phyloP scores from a whole-genome alignment of 2,329 filamentous ascomycete species.

The Colletotrichum neosansevieriae region DNA sequence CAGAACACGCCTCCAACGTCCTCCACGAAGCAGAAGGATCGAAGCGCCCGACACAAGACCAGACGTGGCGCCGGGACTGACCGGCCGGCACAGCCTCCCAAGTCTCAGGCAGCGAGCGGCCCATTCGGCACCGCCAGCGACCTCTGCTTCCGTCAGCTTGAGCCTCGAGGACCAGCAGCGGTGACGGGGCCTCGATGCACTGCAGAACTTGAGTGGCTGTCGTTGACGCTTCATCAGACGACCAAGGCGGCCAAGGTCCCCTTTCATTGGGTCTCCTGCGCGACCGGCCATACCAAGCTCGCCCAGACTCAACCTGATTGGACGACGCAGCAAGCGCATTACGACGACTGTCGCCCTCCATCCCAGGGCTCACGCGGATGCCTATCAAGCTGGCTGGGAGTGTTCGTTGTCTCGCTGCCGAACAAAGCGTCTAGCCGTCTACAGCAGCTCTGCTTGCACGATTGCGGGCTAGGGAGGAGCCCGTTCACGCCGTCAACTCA shows the following conservation, averaged over 20 bases:
- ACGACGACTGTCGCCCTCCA: slow-evolving; percentile 32
- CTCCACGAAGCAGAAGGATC: background rate
- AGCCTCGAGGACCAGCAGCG: no score
- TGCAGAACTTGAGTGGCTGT: slow-evolving; percentile 4
- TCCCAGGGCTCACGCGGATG: background rate
- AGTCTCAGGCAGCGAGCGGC: slow-evolving; percentile 10
- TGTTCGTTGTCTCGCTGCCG: slow-evolving; percentile 10
- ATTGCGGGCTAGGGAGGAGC: background rate
- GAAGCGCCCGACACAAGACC: slow-evolving; percentile 1
- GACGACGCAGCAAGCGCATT: slow-evolving; percentile 19
- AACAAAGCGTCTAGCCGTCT: background rate
- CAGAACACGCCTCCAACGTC: background rate
- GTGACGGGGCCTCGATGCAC: background rate
- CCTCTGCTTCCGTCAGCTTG: background rate
- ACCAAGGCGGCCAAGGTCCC: background rate
- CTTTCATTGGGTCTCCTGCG: background rate
- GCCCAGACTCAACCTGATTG: slow-evolving; percentile 25
- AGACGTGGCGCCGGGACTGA: slow-evolving; percentile 29
- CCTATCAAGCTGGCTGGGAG: slow-evolving; percentile 7
- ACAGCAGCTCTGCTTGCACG: background rate
- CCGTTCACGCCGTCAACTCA: slow-evolving; percentile 21
- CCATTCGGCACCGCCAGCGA: slow-evolving; percentile 15
- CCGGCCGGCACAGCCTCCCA: slow-evolving; percentile 32
- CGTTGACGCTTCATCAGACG: slow-evolving; percentile 13
- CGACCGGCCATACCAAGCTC: background rate